Conservation (phyloP, 1,139 yeast species). For the Saccharomyces hybrid region DNA sequence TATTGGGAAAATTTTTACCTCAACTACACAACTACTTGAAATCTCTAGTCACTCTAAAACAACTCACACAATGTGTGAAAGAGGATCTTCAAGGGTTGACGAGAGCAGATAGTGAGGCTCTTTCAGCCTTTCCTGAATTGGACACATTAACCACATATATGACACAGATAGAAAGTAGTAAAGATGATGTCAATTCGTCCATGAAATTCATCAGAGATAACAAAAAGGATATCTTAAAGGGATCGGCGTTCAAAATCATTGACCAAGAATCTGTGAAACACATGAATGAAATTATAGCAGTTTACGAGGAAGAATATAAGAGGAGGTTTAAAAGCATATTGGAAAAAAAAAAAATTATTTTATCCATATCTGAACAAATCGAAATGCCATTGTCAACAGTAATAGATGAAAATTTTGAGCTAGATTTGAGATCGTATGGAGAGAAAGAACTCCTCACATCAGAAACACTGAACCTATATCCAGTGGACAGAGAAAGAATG, state of each 20-base stretch:
- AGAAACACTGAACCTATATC: slow-evolving; percentile 1
- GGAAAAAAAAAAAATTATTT: not conserved
- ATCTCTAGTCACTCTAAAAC: slow-evolving; percentile 18
- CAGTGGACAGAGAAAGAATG: slow-evolving; percentile 9
- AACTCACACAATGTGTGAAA: slow-evolving; percentile 7
- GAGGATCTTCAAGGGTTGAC: slow-evolving; percentile 2
- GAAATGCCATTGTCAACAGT: not conserved
- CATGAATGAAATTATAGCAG: slow-evolving; percentile 10
- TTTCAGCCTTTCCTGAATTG: not conserved
- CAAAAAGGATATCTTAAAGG: slow-evolving; percentile 18
- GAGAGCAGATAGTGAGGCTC: not conserved
- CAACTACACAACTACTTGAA: slow-evolving; percentile 23
- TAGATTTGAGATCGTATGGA: not conserved
- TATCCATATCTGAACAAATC: not conserved
- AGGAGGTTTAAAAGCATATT: slow-evolving; percentile 5
- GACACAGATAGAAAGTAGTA: slow-evolving; percentile 4
- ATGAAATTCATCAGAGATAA: slow-evolving; percentile 22
- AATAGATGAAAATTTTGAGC: not conserved
- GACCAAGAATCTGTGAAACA: slow-evolving; percentile 17
- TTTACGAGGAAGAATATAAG: slow-evolving; percentile 17
- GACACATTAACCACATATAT: not conserved
- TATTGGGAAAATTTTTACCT: slow-evolving; percentile 29
- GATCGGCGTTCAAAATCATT: slow-evolving; percentile 21
- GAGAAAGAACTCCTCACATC: not conserved
- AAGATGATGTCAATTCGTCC: slow-evolving; percentile 13